These are phyloP conservation scores for Candida nanaspora DNA, from an alignment of 805 yeast genomes.

Conservation along the genomic window DNA sequence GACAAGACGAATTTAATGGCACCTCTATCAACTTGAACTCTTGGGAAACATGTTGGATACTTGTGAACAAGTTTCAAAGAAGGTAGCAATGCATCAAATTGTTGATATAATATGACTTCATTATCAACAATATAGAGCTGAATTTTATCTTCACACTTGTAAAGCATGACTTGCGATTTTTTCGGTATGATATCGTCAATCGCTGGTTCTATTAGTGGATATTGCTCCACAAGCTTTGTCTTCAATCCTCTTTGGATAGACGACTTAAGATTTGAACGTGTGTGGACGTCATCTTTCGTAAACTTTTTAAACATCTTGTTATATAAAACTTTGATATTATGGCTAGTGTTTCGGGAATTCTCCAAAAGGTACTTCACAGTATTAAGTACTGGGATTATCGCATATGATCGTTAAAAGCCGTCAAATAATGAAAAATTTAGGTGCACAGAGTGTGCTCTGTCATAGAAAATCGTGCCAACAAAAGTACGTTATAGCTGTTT, in stretches of 20 bases:
- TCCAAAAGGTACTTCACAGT: too few relatives aligned
- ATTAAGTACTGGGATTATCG: too few relatives aligned
- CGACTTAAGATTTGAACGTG: slow-evolving; percentile 86
- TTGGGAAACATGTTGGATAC: slow-evolving; percentile 78
- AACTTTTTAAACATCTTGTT: slow-evolving; percentile 36
- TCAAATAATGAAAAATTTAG: too few relatives aligned
- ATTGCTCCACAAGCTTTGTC: slow-evolving; percentile 63
- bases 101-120: slow-evolving; percentile 72
- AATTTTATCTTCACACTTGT: slow-evolving; percentile 87
- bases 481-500: too few relatives aligned
- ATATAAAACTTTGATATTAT: too few relatives aligned
- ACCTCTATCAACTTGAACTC: slow-evolving; percentile 88
- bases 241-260: slow-evolving; percentile 91
- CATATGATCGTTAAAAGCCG: too few relatives aligned
- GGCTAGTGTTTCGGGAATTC: too few relatives aligned
- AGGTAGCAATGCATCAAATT: slow-evolving; percentile 75
- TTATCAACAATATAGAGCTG: slow-evolving; percentile 68
- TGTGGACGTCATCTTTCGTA: slow-evolving; percentile 79
- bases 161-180: slow-evolving; percentile 70
- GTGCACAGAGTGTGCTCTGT: too few relatives aligned
- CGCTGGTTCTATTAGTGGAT: slow-evolving; percentile 64
- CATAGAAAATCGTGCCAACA: too few relatives aligned
- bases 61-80: slow-evolving; percentile 68
- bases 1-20: slow-evolving; percentile 93
- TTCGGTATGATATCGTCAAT: slow-evolving; percentile 85